Conservation (phyloP, 495 filamentous ascomycete species). For the Pseudomonodictys pantanalensis region DNA sequence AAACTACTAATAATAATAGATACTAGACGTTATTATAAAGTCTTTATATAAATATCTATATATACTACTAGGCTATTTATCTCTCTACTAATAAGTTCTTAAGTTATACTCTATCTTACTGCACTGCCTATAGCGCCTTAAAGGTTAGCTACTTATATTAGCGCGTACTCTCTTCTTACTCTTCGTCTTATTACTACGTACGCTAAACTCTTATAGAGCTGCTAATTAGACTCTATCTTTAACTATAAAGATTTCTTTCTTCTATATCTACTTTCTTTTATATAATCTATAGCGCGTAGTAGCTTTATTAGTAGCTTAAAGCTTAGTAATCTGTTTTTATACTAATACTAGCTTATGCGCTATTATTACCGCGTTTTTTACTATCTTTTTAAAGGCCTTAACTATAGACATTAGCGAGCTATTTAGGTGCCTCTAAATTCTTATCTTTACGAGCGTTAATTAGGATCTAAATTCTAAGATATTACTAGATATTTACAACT, state of each 20-base stretch:
- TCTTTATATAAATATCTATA: no score
- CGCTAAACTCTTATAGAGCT: not conserved
- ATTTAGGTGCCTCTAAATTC: not conserved
- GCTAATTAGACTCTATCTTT: not conserved
- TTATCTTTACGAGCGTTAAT: not conserved
- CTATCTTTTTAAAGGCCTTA: not conserved
- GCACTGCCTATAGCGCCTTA: not conserved
- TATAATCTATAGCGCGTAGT: not conserved
- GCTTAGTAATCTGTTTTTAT: not conserved
- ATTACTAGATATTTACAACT: not conserved
- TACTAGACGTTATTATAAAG: no score
- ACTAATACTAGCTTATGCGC: not conserved
- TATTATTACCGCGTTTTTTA: not conserved
- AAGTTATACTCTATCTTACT: not conserved
- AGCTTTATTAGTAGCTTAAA: conserved; percentile 3
- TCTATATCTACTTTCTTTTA: no score
- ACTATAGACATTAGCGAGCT: not conserved
- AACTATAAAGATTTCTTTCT: not conserved
- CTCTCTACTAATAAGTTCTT: not conserved
- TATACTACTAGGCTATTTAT: no score
- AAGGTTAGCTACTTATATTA: not conserved
- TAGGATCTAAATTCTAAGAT: not conserved
- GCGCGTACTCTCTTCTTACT: not conserved
- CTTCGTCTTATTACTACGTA: not conserved
- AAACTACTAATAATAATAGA: no score